Conservation (phyloP, 2,329 filamentous ascomycete species). For the Aspergillus ibericus region DNA sequence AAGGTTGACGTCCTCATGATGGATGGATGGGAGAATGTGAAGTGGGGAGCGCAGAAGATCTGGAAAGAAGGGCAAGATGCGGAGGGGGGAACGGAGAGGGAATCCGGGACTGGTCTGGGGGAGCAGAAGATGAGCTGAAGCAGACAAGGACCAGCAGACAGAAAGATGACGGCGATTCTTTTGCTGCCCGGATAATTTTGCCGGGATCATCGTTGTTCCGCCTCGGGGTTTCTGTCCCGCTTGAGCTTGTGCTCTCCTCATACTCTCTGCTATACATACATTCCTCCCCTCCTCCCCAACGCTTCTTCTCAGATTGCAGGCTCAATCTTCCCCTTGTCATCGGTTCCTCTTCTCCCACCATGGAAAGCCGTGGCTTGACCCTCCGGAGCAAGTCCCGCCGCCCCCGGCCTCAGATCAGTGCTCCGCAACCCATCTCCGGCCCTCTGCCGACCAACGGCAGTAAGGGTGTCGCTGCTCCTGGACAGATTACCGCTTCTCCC, state of each 20-base stretch:
- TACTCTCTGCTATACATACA: not conserved
- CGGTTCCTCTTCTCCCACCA: conserved; percentile 26
- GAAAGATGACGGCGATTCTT: conserved; percentile 5
- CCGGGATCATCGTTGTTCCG: conserved; percentile 41
- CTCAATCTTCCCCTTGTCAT: conserved; percentile 10
- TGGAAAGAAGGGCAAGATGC: not conserved
- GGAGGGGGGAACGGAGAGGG: not conserved
- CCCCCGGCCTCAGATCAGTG: conserved; percentile 59
- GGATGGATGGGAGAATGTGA: conserved; percentile 19
- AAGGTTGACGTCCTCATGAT: conserved; percentile 59
- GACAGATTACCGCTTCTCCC: conserved; percentile 29
- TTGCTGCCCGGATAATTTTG: conserved; percentile 32
- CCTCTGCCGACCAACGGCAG: conserved; percentile 37
- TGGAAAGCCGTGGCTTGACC: conserved; percentile 60
- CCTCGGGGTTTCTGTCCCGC: conserved; percentile 35
- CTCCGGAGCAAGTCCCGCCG: conserved; percentile 61
- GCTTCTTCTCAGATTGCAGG: not conserved
- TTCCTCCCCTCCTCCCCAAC: not conserved
- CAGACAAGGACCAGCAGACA: not conserved
- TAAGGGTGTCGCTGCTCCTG: conserved; percentile 31
- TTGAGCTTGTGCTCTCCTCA: conserved; percentile 13
- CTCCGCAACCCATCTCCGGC: conserved; percentile 56
- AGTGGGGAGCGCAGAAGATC: conserved; percentile 1
- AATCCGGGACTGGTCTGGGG: too few species aligned
- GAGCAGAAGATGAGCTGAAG: not conserved